phyloP scores from a whole-genome alignment of 805 yeast genomes.

The Myxozyma nipponensis region DNA sequence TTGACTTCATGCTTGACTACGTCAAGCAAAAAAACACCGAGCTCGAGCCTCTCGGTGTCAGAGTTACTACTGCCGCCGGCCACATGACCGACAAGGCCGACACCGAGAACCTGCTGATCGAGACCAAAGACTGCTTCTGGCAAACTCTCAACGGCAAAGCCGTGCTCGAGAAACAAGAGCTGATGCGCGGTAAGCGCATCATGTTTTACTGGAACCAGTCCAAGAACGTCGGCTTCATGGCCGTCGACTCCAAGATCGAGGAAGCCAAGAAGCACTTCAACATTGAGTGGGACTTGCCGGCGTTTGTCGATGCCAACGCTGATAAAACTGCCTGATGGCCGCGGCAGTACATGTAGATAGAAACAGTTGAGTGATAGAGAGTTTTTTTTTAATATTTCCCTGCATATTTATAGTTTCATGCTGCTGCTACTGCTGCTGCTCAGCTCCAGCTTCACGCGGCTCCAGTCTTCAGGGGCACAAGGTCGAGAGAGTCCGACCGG shows the following conservation, averaged over 20 bases:
- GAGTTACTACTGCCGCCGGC: slow-evolving; percentile 27
- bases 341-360: too few relatives aligned
- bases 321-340: too few relatives aligned
- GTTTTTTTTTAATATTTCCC: too few relatives aligned
- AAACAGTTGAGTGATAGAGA: too few relatives aligned
- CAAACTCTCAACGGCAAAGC: slow-evolving; percentile 21
- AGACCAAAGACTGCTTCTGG: slow-evolving; percentile 23
- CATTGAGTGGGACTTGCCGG: slow-evolving; percentile 20
- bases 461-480: too few relatives aligned
- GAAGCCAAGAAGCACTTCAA: slow-evolving; percentile 25
- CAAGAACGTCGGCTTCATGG: slow-evolving; percentile 28
- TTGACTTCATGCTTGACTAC: slow-evolving; percentile 18
- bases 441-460: too few relatives aligned
- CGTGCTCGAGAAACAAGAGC: slow-evolving; percentile 11
- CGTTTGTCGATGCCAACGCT: slow-evolving; percentile 4
- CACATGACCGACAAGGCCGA: slow-evolving; percentile 27
- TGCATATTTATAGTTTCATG: too few relatives aligned
- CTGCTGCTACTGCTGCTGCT: too few relatives aligned
- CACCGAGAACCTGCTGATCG: slow-evolving; percentile 18
- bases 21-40: slow-evolving; percentile 18
- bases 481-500: too few relatives aligned
- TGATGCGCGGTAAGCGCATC: slow-evolving; percentile 21
- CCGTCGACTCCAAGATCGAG: slow-evolving; percentile 22
- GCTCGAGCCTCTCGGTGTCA: slow-evolving; percentile 14
- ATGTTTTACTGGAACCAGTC: slow-evolving; percentile 11